These are phyloP conservation scores for Tricholoma saponaceum DNA, from an alignment of 768 basidiomycete genomes.

Conservation along the genomic window DNA sequence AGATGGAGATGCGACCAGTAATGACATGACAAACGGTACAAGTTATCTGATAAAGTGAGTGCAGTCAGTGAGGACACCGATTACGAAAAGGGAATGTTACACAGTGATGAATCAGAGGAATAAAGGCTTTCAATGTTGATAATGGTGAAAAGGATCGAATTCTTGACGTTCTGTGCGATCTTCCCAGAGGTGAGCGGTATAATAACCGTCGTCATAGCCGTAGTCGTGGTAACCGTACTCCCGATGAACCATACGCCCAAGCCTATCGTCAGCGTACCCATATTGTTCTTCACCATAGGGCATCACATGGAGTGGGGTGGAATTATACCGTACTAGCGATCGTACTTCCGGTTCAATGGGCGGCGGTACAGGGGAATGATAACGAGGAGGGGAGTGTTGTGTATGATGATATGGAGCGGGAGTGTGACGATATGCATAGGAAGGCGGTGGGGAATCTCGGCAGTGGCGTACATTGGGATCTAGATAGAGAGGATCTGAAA, in stretches of 20 bases:
- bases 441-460: slow-evolving; percentile 6
- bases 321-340: neutral
- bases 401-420: neutral
- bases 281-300: slow-evolving; percentile 4
- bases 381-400: neutral
- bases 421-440: slow-evolving; percentile 2
- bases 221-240: slow-evolving; percentile 10
- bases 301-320: neutral
- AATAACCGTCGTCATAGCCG: neutral
- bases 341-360: neutral
- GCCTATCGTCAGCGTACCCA: slow-evolving; percentile 4
- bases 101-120: neutral
- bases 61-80: neutral
- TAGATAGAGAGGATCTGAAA: neutral
- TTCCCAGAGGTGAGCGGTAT: neutral
- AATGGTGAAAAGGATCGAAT: neutral
- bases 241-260: slow-evolving; percentile 2
- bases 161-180: neutral
- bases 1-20: neutral
- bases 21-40: neutral
- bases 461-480: neutral
- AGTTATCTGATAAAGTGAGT: neutral
- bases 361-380: neutral
- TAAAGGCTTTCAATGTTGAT: neutral
- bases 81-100: neutral